Evolutionary conservation across 371 early-diverging fungal species (phyloP), one percentile per base, ranked within the genome.

Genomic region (Entomophthora muscae): DNA sequence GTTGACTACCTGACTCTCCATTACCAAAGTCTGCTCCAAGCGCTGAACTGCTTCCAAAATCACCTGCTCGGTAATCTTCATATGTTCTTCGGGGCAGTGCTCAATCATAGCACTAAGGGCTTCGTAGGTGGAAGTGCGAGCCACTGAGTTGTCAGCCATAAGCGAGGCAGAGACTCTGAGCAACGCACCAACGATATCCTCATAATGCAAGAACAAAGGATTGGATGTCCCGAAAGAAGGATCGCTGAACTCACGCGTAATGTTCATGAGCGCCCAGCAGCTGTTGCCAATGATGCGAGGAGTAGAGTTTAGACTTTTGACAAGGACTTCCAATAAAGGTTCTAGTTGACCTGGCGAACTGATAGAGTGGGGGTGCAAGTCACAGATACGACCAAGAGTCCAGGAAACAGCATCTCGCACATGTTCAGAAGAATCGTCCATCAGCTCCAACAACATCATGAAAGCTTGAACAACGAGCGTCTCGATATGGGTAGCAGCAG

Each of bases 331-430:
- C 31, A 95, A 73, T 33, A 95, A 71, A 29, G 75, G 79, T 62
- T 80, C 80, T 58, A 93, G 78, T 57, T 85, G 82, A 52, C 76
- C 66, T 5, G 89, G 88, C 17, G 83, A 79, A 65, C 85, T 82
- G 66, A 93, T 86, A 67, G 83, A 82, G 23, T 84, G 76, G 28
- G 79, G 75, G 26, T 85, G 67, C 32, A 82, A 73, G 59, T 90
- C 88, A 56, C 83, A 90, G 27, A 98, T 88, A 57, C 93, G 87
- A 61, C 96, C 94, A 10, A 98, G 73, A 1, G 95, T 88, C 98
- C 98, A 98, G 3, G 95, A 93, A 5, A 94, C 86, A 17, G 94
- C 86, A 74, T 96, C 98, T 73, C 91, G 90, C 64, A 98, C 94
- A 57, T 88, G 84, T 28, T 86, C 72, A 24, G 82, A 76, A 31